These are phyloP conservation scores for Mytilinidion resinicola DNA, from an alignment of 495 filamentous ascomycete genomes.

Conservation along the genomic window DNA sequence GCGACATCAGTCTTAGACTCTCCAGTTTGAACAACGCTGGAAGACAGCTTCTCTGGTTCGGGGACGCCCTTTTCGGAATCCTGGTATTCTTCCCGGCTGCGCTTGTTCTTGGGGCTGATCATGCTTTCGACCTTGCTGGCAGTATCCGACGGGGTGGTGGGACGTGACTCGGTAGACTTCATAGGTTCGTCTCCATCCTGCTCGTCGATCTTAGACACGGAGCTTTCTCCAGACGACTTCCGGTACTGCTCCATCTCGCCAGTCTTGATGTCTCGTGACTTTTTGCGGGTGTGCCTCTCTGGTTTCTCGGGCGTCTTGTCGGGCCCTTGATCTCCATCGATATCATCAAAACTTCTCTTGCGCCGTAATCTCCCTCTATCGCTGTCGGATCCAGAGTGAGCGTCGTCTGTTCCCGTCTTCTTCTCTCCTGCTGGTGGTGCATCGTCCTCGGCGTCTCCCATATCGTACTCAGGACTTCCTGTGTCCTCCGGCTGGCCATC, in stretches of 20 bases:
- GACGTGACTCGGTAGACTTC: not conserved
- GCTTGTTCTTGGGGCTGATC: conserved; percentile 31
- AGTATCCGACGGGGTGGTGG: not conserved
- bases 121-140: conserved; percentile 4
- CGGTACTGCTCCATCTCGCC: conserved; percentile 17
- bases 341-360: conserved; percentile 51
- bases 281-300: conserved; percentile 32
- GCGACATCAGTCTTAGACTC: not conserved
- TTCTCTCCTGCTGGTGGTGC: conserved; percentile 3
- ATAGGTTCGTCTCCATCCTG: conserved; percentile 14
- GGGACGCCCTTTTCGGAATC: not conserved
- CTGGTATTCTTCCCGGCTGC: conserved; percentile 22
- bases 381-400: conserved; percentile 18
- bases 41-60: not conserved
- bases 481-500: conserved; percentile 33
- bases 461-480: conserved; percentile 12
- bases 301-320: conserved; percentile 14
- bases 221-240: conserved; percentile 16
- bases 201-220: conserved; percentile 14
- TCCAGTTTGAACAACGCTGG: not conserved
- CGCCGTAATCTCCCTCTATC: conserved; percentile 39
- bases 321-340: conserved; percentile 22
- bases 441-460: conserved; percentile 22
- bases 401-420: conserved; percentile 3
- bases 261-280: conserved; percentile 31